Evolutionary conservation across 192 early-diverging fungal species (phyloP).

Genomic region (Coemansia sp.): DNA sequence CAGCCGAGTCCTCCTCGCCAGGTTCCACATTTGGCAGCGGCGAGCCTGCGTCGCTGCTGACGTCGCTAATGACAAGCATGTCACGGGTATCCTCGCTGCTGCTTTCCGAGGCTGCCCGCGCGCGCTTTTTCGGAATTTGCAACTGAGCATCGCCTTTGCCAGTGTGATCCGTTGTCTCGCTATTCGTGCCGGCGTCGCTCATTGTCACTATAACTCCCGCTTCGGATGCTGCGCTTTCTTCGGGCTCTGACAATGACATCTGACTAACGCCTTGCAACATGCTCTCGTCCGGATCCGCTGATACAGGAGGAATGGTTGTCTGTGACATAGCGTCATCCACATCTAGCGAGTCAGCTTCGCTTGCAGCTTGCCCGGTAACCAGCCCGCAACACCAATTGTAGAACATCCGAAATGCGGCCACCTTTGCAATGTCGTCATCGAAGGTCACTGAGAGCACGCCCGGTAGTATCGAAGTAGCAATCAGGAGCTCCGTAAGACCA

Average conservation of each 20-base stretch:
- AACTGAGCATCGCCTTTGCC: no score
- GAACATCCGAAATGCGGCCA: constrained; percentile 3
- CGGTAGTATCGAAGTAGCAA: neutral
- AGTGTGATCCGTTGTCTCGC: no score
- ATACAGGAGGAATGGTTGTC: neutral
- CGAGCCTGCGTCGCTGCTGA: no score
- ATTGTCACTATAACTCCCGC: no score
- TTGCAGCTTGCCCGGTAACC: neutral
- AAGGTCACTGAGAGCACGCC: neutral
- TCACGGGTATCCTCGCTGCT: no score
- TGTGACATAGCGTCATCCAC: neutral
- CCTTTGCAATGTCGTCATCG: neutral
- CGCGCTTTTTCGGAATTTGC: no score
- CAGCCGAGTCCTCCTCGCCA: neutral
- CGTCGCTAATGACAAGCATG: no score
- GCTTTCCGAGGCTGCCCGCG: no score
- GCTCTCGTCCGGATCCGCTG: neutral
- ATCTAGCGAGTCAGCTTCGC: neutral
- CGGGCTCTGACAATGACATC: neutral
- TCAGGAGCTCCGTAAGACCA: neutral
- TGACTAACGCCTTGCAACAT: neutral
- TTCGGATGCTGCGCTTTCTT: neutral
- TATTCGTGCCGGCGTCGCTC: no score
- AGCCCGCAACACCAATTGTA: neutral
- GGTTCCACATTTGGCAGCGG: neutral